Evolutionary conservation across 2,329 filamentous ascomycete species (phyloP).

Genomic region (Colletotrichum tropicicola): DNA sequence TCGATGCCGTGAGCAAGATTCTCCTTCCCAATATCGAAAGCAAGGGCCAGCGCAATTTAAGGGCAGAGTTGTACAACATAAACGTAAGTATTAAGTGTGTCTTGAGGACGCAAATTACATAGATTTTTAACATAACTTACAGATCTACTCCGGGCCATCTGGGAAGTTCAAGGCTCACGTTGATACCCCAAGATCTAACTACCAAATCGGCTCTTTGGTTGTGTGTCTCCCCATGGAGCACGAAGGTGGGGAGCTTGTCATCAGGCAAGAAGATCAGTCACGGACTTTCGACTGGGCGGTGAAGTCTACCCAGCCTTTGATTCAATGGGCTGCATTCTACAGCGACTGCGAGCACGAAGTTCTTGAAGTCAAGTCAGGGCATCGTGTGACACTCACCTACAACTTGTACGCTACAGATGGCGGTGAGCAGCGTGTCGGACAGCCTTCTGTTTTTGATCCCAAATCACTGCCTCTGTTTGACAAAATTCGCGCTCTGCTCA

Average conservation of each 20-base stretch:
- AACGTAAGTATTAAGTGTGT: conserved; percentile 52
- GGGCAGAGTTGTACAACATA: conserved; percentile 65
- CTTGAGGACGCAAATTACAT: no score
- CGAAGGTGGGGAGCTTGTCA: conserved; percentile 51
- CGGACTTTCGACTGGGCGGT: conserved; percentile 52
- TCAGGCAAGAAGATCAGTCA: conserved; percentile 48
- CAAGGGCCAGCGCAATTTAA: conserved; percentile 42
- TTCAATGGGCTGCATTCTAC: conserved; percentile 62
- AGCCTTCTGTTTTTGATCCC: background rate
- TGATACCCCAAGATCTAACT: conserved; percentile 58
- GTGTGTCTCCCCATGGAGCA: conserved; percentile 53
- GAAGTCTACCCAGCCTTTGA: background rate
- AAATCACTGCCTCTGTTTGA: background rate
- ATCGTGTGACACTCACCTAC: conserved; percentile 68
- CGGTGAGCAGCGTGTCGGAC: rapidly evolving
- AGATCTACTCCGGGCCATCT: conserved; percentile 61
- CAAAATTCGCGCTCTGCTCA: background rate
- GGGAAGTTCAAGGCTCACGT: conserved; percentile 61
- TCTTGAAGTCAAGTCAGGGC: conserved; percentile 55
- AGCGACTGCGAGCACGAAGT: conserved; percentile 63
- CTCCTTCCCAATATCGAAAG: conserved; percentile 44
- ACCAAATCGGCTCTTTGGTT: conserved; percentile 63
- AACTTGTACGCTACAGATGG: conserved; percentile 57
- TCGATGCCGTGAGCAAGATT: conserved; percentile 56
- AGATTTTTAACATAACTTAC: no score